Evolutionary conservation across 2,329 filamentous ascomycete species (phyloP), one percentile per base, ranked within the genome.

Genomic region (Apiospora rasikravindrae): DNA sequence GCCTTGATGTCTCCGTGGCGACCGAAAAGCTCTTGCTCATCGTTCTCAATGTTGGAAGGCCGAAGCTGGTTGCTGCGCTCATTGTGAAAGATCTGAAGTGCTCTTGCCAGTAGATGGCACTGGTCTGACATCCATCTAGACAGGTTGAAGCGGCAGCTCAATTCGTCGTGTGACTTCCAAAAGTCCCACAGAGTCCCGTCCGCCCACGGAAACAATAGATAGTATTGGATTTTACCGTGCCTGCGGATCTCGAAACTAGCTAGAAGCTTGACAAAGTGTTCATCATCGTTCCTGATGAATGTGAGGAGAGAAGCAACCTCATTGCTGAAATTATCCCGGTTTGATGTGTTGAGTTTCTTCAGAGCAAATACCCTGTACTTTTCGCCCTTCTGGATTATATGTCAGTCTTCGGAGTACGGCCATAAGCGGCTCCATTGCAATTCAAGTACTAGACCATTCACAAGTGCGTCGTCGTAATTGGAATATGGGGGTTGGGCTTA

Each of bases 1-100:
- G 82, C 80, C 22, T 83, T 84, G 10, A 84, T 75, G 66, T 82
- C 77, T 3, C 81, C 78, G 57, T 82, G 79, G 5, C 80, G 75
- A 4, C 81, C 82, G 69, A 75, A 83, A 13, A 76, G 40, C 4
- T 69, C 71, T 2, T 76, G 49, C 70, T 77, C 71, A 40, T 73
- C 69, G 47, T n/a, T 11, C 4, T 64, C 33, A 33, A 14, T 5
- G 16, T 64, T 16, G 4, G 29, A 33, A 14, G 3, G 1, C 22
- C 8, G n/a, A 2, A 64, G 4, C 10, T 40, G 57, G 2, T n/a
- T 37, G n/a, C 2, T 40, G 10, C 57, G 57, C 10, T 64, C 57
- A 10, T 64, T 64, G 33, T 64, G 57, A 4, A 64, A 64, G 19
- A 40, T 4, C 11, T 64, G 19, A 0, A 64, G 19, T 22, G 57